Conservation (phyloP, 2,329 filamentous ascomycete species). For the Capronia americana region DNA sequence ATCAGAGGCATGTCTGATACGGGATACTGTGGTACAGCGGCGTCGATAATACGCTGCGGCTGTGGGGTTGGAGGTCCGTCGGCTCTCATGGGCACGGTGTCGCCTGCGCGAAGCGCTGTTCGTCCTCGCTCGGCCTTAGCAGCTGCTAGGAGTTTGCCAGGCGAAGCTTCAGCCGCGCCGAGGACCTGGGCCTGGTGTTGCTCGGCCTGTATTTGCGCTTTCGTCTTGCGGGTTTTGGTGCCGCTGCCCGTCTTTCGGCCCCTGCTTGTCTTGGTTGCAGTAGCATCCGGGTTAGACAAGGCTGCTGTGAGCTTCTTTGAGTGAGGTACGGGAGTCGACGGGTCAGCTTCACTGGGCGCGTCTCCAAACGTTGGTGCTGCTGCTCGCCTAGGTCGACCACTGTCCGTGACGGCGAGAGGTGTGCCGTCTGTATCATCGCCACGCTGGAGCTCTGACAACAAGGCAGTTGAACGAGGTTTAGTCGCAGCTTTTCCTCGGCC, state of each 20-base stretch:
- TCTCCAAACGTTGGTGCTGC: constrained; percentile 58
- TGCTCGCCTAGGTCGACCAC: constrained; percentile 56
- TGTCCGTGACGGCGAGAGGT: constrained; percentile 54
- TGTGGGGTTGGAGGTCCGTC: constrained; percentile 24
- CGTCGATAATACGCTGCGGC: constrained; percentile 25
- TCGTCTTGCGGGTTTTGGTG: constrained; percentile 37
- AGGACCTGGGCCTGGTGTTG: constrained; percentile 30
- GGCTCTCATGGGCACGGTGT: constrained; percentile 26
- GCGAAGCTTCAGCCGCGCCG: constrained; percentile 31
- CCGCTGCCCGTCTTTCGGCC: constrained; percentile 39
- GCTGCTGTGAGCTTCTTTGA: constrained; percentile 42
- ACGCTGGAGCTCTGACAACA: constrained; percentile 55
- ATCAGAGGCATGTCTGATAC: constrained; percentile 18
- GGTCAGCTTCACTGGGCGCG: constrained; percentile 40
- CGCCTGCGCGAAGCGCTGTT: constrained; percentile 31
- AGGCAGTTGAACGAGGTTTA: constrained; percentile 55
- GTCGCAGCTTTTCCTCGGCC: constrained; percentile 44
- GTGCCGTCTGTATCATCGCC: constrained; percentile 52
- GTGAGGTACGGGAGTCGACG: constrained; percentile 42
- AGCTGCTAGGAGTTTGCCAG: constrained; percentile 24
- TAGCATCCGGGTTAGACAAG: constrained; percentile 40
- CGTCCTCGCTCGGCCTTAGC: constrained; percentile 31
- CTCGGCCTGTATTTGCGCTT: constrained; percentile 40
- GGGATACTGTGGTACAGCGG: constrained; percentile 23
- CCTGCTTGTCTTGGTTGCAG: constrained; percentile 36